Percentiles rank a stretch among this genome's conserved stretches.
These are phyloP conservation scores for Oenanthe sinensis DNA, from an alignment of 129 eudicot genomes.

Conservation along the genomic window DNA sequence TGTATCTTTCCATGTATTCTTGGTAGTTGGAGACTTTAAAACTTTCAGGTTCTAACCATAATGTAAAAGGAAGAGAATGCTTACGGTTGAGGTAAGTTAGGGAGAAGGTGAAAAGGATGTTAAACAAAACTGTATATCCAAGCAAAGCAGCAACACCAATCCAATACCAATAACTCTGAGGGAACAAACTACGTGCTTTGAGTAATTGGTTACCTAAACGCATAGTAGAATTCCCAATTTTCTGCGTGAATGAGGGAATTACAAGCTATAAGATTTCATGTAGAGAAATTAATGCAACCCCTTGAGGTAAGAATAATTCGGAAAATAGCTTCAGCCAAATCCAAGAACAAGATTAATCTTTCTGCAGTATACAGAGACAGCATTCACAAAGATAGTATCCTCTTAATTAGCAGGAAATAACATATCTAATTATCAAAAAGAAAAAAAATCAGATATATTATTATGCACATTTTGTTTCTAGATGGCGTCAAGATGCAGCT, in stretches of 20 bases:
- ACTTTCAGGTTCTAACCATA: conserved; percentile 6
- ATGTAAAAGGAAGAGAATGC: conserved; percentile 19
- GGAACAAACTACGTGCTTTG: conserved; percentile 70
- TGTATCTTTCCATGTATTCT: conserved; percentile 4
- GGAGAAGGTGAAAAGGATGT: conserved; percentile 69
- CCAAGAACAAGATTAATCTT: background rate
- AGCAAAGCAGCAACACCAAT: conserved; percentile 84
- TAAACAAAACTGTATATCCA: conserved; percentile 74
- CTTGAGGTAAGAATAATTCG: background rate
- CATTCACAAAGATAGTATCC: background rate
- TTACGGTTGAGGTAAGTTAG: conserved; percentile 83
- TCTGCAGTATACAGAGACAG: background rate
- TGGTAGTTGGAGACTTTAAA: background rate
- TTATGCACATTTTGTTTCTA: background rate
- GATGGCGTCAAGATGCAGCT: background rate
- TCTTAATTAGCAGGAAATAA: background rate
- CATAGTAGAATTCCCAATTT: conserved; percentile 35
- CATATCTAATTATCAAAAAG: background rate
- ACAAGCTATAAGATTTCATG: background rate
- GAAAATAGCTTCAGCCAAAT: background rate
- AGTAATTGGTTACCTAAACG: conserved; percentile 66
- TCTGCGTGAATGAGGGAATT: conserved; percentile 37
- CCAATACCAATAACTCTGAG: conserved; percentile 93
- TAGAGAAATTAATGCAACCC: background rate
- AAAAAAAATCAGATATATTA: background rate